A percentile compares a stretch with the other conserved stretches of the same genome.
These are phyloP conservation scores for Candida wancherniae DNA, from an alignment of 805 yeast genomes.

Conservation along the genomic window DNA sequence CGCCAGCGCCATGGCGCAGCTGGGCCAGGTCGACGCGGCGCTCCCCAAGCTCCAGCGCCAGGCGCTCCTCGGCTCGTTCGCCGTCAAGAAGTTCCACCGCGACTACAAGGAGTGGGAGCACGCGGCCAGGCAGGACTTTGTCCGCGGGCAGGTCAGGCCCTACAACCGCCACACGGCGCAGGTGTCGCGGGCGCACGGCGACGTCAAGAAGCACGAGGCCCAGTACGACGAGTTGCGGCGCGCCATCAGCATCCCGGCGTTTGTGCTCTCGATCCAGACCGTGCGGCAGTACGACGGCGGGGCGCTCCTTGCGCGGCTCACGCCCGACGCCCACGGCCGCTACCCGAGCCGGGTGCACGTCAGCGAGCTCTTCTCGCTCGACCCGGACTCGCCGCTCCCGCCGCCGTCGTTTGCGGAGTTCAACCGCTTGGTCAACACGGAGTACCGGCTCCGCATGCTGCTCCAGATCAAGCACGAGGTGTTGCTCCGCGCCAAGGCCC, in stretches of 20 bases:
- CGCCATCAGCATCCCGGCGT: constrained; percentile 23
- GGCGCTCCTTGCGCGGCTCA: constrained; percentile 14
- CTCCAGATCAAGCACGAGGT: constrained; percentile 34
- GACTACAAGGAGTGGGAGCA: constrained; percentile 28
- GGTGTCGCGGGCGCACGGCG: constrained; percentile 25
- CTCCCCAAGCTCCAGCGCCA: constrained; percentile 2
- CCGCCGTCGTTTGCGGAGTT: constrained; percentile 26
- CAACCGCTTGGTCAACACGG: constrained; percentile 28
- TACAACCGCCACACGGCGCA: constrained; percentile 30
- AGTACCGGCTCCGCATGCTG: constrained; percentile 28
- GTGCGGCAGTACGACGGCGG: constrained; percentile 23
- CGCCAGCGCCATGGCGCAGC: constrained; percentile 1
- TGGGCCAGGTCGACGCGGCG: neutral
- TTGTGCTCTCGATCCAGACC: constrained; percentile 26
- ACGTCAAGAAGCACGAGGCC: constrained; percentile 18
- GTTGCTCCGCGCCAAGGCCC: constrained; percentile 27
- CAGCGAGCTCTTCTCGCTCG: constrained; percentile 25
- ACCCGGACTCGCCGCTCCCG: constrained; percentile 20
- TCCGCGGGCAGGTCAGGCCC: constrained; percentile 19
- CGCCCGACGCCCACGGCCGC: constrained; percentile 9
- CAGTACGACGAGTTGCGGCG: constrained; percentile 23
- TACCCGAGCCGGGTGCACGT: constrained; percentile 5
- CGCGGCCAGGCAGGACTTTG: constrained; percentile 15
- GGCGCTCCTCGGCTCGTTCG: constrained; percentile 29
- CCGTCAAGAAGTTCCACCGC: constrained; percentile 27